Evolutionary conservation across 345 rosid species (phyloP).

Genomic region (Hibiscus trionum): DNA sequence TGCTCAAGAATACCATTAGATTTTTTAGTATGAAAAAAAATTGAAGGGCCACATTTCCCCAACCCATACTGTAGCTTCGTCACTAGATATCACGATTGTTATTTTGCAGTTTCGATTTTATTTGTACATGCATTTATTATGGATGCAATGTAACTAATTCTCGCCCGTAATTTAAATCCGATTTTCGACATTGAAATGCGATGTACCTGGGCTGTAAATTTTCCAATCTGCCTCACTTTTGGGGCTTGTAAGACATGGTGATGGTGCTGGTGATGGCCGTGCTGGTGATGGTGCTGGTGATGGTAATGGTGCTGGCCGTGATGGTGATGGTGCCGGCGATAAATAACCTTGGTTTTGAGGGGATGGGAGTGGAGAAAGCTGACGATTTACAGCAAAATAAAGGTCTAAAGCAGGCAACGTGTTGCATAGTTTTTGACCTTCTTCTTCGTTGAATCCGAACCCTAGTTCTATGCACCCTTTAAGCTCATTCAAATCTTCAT

Average conservation of each 20-base stretch:
- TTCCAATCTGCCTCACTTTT: conserved; percentile 5
- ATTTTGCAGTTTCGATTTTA: too few relatives aligned
- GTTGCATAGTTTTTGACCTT: conserved; percentile 55
- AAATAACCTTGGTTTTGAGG: conserved; percentile 37
- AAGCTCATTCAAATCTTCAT: conserved; percentile 72
- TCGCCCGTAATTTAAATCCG: not conserved
- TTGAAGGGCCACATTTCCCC: too few relatives aligned
- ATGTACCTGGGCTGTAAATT: not conserved
- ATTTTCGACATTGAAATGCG: not conserved
- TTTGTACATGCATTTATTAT: too few relatives aligned
- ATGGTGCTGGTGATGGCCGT: not conserved
- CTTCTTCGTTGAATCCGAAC: conserved; percentile 84
- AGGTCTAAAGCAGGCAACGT: conserved; percentile 90
- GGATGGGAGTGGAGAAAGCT: conserved; percentile 57
- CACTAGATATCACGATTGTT: too few relatives aligned
- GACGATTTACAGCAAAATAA: conserved; percentile 83
- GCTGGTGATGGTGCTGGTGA: conserved; percentile 13
- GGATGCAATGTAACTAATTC: too few relatives aligned
- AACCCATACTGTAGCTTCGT: too few relatives aligned
- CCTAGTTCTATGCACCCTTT: conserved; percentile 95
- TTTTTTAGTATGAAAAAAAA: too few relatives aligned
- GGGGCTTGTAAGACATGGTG: conserved; percentile 55
- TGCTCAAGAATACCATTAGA: too few relatives aligned
- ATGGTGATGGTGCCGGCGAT: conserved; percentile 10
- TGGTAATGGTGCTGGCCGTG: not conserved